phyloP scores from a whole-genome alignment of 495 filamentous ascomycete genomes.

The Tuber melanosporum region DNA sequence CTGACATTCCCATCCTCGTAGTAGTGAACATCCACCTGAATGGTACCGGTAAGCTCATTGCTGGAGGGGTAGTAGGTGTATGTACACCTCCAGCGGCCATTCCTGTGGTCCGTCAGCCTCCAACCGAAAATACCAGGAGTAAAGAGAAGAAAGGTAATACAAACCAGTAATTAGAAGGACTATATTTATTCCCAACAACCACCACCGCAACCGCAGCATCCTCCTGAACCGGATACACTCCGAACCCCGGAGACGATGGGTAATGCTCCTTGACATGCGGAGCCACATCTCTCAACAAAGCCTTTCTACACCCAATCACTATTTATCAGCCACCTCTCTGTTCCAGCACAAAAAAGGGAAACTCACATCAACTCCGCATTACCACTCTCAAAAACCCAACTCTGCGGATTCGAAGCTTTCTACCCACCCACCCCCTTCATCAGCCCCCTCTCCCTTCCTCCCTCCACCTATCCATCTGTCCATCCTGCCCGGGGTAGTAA shows the following conservation, averaged over 20 bases:
- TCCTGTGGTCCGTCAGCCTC: constrained; percentile 50
- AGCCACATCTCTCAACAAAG: constrained; percentile 68
- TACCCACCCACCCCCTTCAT: constrained; percentile 41
- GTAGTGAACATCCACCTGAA: constrained; percentile 93
- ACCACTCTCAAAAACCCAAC: constrained; percentile 69
- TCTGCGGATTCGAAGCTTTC: constrained; percentile 78
- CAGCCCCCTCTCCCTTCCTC: not conserved
- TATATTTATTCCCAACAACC: constrained; percentile 92
- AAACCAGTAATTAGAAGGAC: constrained; percentile 93
- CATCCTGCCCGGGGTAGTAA: not conserved
- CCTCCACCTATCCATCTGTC: not conserved
- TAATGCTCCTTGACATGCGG: constrained; percentile 86
- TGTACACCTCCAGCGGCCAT: constrained; percentile 87
- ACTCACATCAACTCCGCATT: constrained; percentile 73
- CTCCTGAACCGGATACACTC: constrained; percentile 70
- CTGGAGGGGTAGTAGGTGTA: constrained; percentile 68
- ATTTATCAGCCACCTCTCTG: constrained; percentile 12
- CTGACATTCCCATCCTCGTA: constrained; percentile 99
- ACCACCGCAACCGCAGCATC: constrained; percentile 71
- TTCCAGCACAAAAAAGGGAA: not conserved
- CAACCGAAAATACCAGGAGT: not conserved
- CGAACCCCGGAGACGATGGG: constrained; percentile 62
- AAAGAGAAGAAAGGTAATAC: not conserved
- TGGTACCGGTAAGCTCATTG: constrained; percentile 56
- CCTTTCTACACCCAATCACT: constrained; percentile 52